Base-by-base conservation (phyloP, 140 eudicot genomes). In the Oenanthe javanica region DNA sequence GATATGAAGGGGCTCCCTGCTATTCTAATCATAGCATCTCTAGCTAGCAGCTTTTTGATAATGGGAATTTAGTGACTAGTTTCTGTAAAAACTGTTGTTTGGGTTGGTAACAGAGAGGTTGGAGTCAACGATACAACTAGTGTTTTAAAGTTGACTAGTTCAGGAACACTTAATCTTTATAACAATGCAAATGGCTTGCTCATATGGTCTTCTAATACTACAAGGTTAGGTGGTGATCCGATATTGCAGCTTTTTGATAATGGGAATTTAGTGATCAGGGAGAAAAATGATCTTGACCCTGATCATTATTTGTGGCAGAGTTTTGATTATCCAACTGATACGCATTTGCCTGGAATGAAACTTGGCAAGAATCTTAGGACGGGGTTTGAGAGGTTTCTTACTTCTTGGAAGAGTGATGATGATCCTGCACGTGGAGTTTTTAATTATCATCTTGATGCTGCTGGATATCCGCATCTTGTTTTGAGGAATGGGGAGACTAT, bases 81-180 rank as follows among this genome's bases (percentile, higher is more conserved):
- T 27, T 80, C 92, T 50, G 48, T 36, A 19, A 69, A 50, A 79
- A 88, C 86, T 1, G 87, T 84, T 4, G 94, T 86, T 38, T 90
- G 94, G 94, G 90, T 90, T 4, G 90, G 90, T 51, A 86, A 90
- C 76, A 81, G 94, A 77, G 77, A 83, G 76, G 59, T 78, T 38
- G 90, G 90, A 0, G 63, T 90, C 66, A 48, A 63, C 6, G 73
- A 74, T 61, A 78, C 71, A 45, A 67, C 79, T 5, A 87, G 92
- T 7, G 36, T 76, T 5, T 70, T 90, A 76, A 80, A 79, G 80
- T 5, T 88, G 57, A 64, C n/a, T 23, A 82, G 59, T 27, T 77
- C 82, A 10, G 88, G 90, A 25, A 38, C 81, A 36, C 87, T 90
- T 9, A 84, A 81, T 45, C 79, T 90, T 38, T 16, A 76, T 38